Evolutionary conservation across 23 red algal genomes (phyloP).

Genomic region (Chondrus crispus): DNA sequence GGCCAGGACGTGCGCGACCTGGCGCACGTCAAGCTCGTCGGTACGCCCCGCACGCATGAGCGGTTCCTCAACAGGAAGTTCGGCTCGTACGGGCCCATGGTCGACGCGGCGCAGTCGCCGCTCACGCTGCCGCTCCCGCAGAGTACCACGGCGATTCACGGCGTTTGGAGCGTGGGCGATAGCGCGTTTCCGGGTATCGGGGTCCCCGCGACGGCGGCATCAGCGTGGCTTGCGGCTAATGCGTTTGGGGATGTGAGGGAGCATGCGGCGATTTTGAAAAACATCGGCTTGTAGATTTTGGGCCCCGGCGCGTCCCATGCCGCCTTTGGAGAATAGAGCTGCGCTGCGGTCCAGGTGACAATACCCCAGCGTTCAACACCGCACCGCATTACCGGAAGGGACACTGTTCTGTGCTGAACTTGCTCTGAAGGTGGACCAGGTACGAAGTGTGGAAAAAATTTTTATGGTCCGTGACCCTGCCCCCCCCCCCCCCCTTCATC

Average conservation of each 20-base stretch:
- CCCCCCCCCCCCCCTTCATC: too few species aligned
- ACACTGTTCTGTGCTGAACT: too few species aligned
- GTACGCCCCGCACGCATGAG: constrained; percentile 69
- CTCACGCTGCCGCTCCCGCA: constrained; percentile 34
- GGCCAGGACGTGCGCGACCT: constrained; percentile 16
- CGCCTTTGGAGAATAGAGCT: too few species aligned
- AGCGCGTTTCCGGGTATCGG: constrained; percentile 83
- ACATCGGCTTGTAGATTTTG: constrained; percentile 17
- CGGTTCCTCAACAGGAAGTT: constrained; percentile 47
- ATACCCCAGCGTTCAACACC: too few species aligned
- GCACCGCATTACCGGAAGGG: too few species aligned
- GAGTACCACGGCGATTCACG: not conserved
- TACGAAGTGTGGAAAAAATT: too few species aligned
- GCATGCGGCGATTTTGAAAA: constrained; percentile 9
- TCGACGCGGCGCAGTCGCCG: constrained; percentile 15
- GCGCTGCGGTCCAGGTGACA: too few species aligned
- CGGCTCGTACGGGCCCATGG: constrained; percentile 69
- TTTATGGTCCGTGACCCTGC: too few species aligned
- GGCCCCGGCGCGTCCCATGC: not conserved
- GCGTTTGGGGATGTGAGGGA: constrained; percentile 34
- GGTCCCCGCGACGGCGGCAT: constrained; percentile 68
- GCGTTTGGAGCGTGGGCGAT: constrained; percentile 53
- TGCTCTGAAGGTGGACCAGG: too few species aligned
- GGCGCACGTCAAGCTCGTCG: constrained; percentile 34
- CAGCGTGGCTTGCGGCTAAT: constrained; percentile 61